Evolutionary conservation across 192 early-diverging fungal genomes (phyloP).

Genomic region (Coemansia sp.): DNA sequence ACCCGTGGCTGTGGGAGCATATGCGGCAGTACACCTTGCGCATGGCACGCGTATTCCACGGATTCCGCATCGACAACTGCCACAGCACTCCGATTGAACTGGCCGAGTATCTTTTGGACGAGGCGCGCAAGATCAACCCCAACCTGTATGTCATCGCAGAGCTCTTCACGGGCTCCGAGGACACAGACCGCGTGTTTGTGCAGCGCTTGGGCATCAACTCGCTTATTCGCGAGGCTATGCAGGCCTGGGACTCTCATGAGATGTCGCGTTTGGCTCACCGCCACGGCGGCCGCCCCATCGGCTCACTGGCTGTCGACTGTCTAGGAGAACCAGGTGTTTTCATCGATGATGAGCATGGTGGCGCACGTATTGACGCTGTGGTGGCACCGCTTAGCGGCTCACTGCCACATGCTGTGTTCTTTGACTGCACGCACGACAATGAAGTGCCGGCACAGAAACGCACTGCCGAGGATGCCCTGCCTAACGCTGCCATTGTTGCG

Average conservation of each 20-base stretch:
- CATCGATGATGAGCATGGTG: slow-evolving; percentile 55
- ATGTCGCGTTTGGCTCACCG: slow-evolving; percentile 89
- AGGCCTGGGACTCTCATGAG: slow-evolving; percentile 93
- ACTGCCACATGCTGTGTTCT: slow-evolving; percentile 91
- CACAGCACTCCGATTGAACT: slow-evolving; percentile 98
- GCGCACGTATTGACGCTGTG: slow-evolving; percentile 46
- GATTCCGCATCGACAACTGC: slow-evolving; percentile 99
- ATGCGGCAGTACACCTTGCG: slow-evolving; percentile 87
- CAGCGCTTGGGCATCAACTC: slow-evolving; percentile 93
- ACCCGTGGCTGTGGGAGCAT: slow-evolving; percentile 96
- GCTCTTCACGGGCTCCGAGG: slow-evolving; percentile 97
- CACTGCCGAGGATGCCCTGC: slow-evolving; percentile 86
- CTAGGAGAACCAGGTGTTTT: slow-evolving; percentile 58
- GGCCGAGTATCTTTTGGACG: slow-evolving; percentile 89
- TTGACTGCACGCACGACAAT: slow-evolving; percentile 99
- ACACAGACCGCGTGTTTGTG: slow-evolving; percentile 93
- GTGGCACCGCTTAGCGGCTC: slow-evolving; percentile 80
- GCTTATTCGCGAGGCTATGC: slow-evolving; percentile 97
- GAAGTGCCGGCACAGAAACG: slow-evolving; percentile 94
- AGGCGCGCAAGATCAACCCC: slow-evolving; percentile 80
- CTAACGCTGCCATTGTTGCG: slow-evolving; percentile 88
- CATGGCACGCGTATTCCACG: slow-evolving; percentile 90
- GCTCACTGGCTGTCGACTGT: slow-evolving; percentile 78
- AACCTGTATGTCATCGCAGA: slow-evolving; percentile 98
- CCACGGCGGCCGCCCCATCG: slow-evolving; percentile 90